These are phyloP conservation scores for Coniochaeta sp. DNA, from an alignment of 2,329 filamentous ascomycete species.

Conservation along the genomic window DNA sequence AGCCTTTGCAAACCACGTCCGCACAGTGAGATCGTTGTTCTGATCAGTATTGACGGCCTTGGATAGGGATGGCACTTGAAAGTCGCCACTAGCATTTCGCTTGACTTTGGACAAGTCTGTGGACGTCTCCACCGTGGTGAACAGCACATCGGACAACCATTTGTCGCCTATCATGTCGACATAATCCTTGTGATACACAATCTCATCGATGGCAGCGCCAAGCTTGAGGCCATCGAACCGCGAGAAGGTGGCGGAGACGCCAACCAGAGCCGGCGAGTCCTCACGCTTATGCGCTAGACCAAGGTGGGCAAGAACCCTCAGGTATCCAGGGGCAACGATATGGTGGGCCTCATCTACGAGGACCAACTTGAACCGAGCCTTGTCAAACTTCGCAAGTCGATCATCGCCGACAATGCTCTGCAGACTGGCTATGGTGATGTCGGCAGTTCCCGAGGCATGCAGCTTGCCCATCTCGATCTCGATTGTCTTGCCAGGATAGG, in stretches of 20 bases:
- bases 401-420: slow-evolving; percentile 72
- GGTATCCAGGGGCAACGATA: slow-evolving; percentile 78
- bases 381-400: slow-evolving; percentile 77
- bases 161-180: slow-evolving; percentile 71
- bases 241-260: slow-evolving; percentile 71
- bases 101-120: slow-evolving; percentile 69
- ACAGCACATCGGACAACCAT: slow-evolving; percentile 86
- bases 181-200: slow-evolving; percentile 83
- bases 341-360: slow-evolving; percentile 97
- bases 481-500: slow-evolving; percentile 73
- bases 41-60: slow-evolving; percentile 72
- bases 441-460: slow-evolving; percentile 70
- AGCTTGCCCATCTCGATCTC: slow-evolving; percentile 87
- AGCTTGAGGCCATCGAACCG: slow-evolving; percentile 78
- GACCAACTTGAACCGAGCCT: slow-evolving; percentile 73
- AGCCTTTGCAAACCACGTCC: slow-evolving; percentile 78
- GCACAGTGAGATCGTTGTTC: slow-evolving; percentile 77
- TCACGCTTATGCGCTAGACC: slow-evolving; percentile 44
- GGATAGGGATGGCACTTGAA: slow-evolving; percentile 70
- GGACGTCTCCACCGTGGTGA: slow-evolving; percentile 82
- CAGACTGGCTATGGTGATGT: slow-evolving; percentile 91
- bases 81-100: slow-evolving; percentile 65
- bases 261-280: slow-evolving; percentile 62
- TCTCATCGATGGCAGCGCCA: slow-evolving; percentile 83
- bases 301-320: slow-evolving; percentile 72